Conservation (phyloP, 169 alveolate genomes). For the Blepharisma undulans region DNA sequence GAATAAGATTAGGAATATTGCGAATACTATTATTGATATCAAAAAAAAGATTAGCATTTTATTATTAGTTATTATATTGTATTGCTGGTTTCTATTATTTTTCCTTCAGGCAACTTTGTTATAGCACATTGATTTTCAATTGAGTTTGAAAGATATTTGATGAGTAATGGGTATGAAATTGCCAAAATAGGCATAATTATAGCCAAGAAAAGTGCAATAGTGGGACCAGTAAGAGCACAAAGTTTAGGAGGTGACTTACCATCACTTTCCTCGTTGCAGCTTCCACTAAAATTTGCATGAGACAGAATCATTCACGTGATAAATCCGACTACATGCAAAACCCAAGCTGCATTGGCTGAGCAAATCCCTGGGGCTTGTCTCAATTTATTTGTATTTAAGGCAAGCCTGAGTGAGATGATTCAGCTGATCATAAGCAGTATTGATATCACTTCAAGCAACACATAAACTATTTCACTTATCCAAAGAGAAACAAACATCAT, state of each 20-base stretch:
- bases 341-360: not conserved
- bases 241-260: not conserved
- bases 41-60: too few species aligned
- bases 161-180: not conserved
- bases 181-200: not conserved
- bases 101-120: not conserved
- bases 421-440: not conserved
- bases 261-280: not conserved
- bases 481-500: not conserved
- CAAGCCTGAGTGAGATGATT: not conserved
- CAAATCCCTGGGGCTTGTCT: not conserved
- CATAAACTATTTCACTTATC: not conserved
- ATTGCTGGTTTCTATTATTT: not conserved
- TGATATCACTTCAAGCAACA: not conserved
- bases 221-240: slow-evolving; percentile 15
- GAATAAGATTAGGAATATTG: not conserved
- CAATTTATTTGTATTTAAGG: not conserved
- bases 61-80: too few species aligned
- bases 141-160: not conserved
- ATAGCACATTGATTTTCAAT: not conserved
- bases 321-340: not conserved
- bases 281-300: not conserved
- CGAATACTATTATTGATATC: not conserved
- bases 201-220: not conserved
- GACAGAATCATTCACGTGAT: not conserved